Base-by-base conservation (phyloP, 768 basidiomycete genomes). In the Trametes cubensis region DNA sequence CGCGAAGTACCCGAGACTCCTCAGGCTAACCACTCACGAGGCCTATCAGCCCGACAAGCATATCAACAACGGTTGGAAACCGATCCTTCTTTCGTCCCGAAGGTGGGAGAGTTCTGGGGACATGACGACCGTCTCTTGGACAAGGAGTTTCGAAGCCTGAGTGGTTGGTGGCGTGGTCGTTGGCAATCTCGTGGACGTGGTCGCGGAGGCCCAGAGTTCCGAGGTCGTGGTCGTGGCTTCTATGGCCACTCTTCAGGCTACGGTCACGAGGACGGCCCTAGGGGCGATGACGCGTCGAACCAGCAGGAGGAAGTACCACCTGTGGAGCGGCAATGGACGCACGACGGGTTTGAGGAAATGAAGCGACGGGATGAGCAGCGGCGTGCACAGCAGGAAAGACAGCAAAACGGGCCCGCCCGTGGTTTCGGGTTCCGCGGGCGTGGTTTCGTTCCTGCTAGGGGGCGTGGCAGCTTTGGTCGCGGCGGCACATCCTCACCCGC, bases 51-150 rank as follows among this genome's bases (percentile, higher is more conserved):
- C 41, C 90, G 94, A 50, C 92, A 94, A 72, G 90, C 86, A 20
- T 96, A 97, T 74, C 88, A 92, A 64, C 83, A 91, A 65, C 86
- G 88, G 30, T 79, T 96, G 25, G 88, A 92, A 60, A 79, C 76
- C 13, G 95, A 97, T 72, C 94, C 95, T 2, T 91, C 92, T 2
- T 94, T 88, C 72, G 90, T 93, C 28, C 95, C 95, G 23, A 89
- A 87, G 25, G 90, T 95, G 23, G 95, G 95, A 57, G 89, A 88
- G 64, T 97, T 97, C 71, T 97, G 93, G 94, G 88, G 91, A 5
- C 95, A 97, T 71, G 95, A 97, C 73, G 94, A 96, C 72, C 87
- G 95, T 49, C 77, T 94, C 57, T 78, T 93, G 71, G 89, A 92
- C 74, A 91, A 91, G 73, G 86, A 91, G 63, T 74, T 92, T 44